Conservation (phyloP, 805 yeast species). For the Suhomyces pyralidae region DNA sequence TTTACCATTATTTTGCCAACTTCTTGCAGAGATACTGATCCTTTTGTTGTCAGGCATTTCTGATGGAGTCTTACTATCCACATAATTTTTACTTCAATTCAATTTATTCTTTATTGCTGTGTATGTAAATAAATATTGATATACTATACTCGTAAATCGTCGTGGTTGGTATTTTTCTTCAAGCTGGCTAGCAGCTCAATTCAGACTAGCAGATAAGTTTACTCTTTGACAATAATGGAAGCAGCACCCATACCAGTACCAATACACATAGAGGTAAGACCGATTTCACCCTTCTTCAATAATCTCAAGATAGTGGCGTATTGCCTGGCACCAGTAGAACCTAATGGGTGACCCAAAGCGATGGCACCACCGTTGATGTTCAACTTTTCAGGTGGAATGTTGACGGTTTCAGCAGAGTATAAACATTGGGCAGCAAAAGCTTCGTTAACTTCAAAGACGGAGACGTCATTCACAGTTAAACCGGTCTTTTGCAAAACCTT, state of each 20-base stretch:
- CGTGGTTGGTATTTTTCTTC: background rate
- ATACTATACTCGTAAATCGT: slow-evolving; percentile 1
- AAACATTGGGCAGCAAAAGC: slow-evolving; percentile 96
- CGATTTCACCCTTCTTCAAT: slow-evolving; percentile 74
- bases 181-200: background rate
- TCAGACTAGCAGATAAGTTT: slow-evolving; percentile 14
- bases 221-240: slow-evolving; percentile 77
- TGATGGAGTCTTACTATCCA: background rate
- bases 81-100: background rate
- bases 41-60: too few species aligned
- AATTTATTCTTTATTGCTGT: background rate
- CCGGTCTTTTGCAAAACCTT: slow-evolving; percentile 62
- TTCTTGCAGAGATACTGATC: background rate
- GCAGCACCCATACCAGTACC: slow-evolving; percentile 99
- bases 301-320: slow-evolving; percentile 84
- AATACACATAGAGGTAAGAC: slow-evolving; percentile 94
- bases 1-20: background rate
- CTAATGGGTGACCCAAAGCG: slow-evolving; percentile 88
- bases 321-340: slow-evolving; percentile 77
- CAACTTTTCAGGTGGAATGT: slow-evolving; percentile 59
- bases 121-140: slow-evolving; percentile 1
- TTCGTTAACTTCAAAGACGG: slow-evolving; percentile 86
- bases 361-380: slow-evolving; percentile 97
- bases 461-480: slow-evolving; percentile 60
- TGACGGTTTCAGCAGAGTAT: slow-evolving; percentile 62